Evolutionary conservation across 208 protist species (phyloP).

Genomic region (Crithidia expoeki): DNA sequence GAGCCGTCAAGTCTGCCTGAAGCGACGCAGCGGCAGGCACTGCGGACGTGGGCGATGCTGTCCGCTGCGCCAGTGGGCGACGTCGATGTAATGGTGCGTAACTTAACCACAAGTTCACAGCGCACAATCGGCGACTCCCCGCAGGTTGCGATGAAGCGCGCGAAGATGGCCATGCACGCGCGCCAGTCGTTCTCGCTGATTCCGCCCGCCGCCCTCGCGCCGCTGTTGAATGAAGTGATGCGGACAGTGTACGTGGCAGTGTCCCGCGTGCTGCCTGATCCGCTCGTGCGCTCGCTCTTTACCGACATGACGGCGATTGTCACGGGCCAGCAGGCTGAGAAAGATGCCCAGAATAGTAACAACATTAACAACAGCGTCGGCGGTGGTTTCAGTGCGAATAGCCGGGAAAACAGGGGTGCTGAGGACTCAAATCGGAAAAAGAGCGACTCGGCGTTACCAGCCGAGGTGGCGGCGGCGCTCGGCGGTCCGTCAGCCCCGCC

Average conservation of each 20-base stretch:
- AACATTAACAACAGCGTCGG: neutral
- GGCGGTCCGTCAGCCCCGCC: slow-evolving; percentile 9
- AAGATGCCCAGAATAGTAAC: slow-evolving; percentile 6
- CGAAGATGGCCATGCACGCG: slow-evolving; percentile 38
- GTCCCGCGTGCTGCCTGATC: slow-evolving; percentile 53
- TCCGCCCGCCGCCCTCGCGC: slow-evolving; percentile 64
- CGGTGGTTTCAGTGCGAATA: neutral
- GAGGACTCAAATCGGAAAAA: neutral
- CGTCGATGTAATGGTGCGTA: slow-evolving; percentile 68
- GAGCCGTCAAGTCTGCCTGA: slow-evolving; percentile 51
- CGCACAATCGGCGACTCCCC: slow-evolving; percentile 42
- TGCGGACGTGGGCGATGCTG: slow-evolving; percentile 83
- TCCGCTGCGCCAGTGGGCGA: slow-evolving; percentile 59
- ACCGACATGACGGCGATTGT: slow-evolving; percentile 45
- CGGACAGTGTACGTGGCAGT: slow-evolving; percentile 77
- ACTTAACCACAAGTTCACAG: slow-evolving; percentile 60
- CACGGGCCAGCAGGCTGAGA: slow-evolving; percentile 16
- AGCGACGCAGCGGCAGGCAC: slow-evolving; percentile 54
- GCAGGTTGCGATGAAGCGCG: slow-evolving; percentile 32
- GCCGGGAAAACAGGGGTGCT: neutral
- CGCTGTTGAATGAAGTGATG: slow-evolving; percentile 81
- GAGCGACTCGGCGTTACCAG: slow-evolving; percentile 4
- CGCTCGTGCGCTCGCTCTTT: slow-evolving; percentile 77
- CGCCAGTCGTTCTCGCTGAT: slow-evolving; percentile 47
- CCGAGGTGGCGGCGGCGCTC: slow-evolving; percentile 29